Percentiles rank a stretch among this genome's conserved stretches.
phyloP scores from a whole-genome alignment of 805 yeast species.

The Dipodascus geniculatus region DNA sequence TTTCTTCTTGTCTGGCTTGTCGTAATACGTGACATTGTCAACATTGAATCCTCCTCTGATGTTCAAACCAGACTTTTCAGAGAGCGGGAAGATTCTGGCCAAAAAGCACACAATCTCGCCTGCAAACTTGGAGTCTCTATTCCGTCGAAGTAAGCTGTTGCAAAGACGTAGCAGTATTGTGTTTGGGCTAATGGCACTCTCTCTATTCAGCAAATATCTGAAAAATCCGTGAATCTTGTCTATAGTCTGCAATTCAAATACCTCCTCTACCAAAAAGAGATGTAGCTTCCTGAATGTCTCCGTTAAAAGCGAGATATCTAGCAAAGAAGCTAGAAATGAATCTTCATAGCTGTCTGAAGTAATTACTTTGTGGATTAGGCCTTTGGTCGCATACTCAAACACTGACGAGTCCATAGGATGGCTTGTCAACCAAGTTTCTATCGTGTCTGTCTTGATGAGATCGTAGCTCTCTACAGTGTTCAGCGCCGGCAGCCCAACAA shows the following conservation, averaged over 20 bases:
- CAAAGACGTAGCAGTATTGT: constrained; percentile 25
- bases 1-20: constrained; percentile 7
- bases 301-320: not conserved
- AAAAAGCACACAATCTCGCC: constrained; percentile 25
- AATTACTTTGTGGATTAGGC: not conserved
- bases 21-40: constrained; percentile 23
- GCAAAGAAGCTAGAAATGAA: not conserved
- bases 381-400: not conserved
- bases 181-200: constrained; percentile 25
- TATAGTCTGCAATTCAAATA: constrained; percentile 23
- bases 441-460: not conserved
- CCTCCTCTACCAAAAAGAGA: constrained; percentile 20
- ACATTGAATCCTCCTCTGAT: constrained; percentile 25
- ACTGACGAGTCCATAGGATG: not conserved
- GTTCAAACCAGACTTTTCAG: constrained; percentile 27
- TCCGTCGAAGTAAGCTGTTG: constrained; percentile 23
- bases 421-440: not conserved
- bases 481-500: not conserved
- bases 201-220: constrained; percentile 23
- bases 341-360: not conserved
- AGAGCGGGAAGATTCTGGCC: constrained; percentile 26
- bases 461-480: not conserved
- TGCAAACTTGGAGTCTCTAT: constrained; percentile 23
- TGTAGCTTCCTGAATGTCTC: not conserved
- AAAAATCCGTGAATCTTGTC: constrained; percentile 27